These are phyloP conservation scores for Noccaea bulbosa DNA, from an alignment of 345 rosid genomes.

Conservation along the genomic window DNA sequence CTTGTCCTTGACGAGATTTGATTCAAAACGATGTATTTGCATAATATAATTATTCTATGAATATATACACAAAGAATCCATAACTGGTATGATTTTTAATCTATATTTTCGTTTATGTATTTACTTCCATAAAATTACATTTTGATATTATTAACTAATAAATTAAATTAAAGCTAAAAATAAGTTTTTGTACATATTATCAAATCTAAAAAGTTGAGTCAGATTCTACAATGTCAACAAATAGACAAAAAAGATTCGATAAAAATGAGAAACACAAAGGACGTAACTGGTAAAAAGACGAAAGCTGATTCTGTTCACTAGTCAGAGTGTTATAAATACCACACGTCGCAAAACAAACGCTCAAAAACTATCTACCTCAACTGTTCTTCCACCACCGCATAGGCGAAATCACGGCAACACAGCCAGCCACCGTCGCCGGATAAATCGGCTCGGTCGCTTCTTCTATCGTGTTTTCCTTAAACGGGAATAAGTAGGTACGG, in stretches of 20 bases:
- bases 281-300: conserved; percentile 13
- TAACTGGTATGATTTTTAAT: background rate
- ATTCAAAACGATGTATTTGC: background rate
- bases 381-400: background rate
- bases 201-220: too few relatives aligned
- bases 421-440: conserved; percentile 10
- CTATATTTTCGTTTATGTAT: background rate
- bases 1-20: background rate
- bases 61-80: conserved; percentile 1
- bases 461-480: background rate
- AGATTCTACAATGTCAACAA: background rate
- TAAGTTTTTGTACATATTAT: too few relatives aligned
- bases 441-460: background rate
- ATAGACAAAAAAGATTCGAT: background rate
- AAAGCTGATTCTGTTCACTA: conserved; percentile 12
- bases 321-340: conserved; percentile 19
- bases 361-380: conserved; percentile 6
- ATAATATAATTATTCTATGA: conserved; percentile 6
- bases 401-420: conserved; percentile 5
- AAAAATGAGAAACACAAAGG: background rate
- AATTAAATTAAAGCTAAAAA: too few relatives aligned
- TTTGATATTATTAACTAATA: too few relatives aligned
- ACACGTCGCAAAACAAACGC: conserved; percentile 8
- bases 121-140: background rate
- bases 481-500: conserved; percentile 18